Conservation (phyloP, 768 basidiomycete species). For the Termitomyces sp. region DNA sequence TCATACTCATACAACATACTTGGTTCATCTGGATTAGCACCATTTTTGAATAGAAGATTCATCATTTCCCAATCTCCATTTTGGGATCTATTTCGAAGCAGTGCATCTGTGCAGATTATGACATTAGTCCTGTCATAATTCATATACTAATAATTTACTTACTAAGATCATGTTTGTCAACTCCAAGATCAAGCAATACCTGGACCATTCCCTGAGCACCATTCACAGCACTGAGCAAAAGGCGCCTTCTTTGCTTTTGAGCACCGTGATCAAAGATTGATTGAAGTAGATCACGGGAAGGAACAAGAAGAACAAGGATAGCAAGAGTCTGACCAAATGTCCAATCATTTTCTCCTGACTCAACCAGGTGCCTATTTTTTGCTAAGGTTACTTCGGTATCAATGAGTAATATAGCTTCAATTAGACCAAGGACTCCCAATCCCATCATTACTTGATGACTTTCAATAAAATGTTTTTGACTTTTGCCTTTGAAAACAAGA, state of each 20-base stretch:
- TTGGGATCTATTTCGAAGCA: not conserved
- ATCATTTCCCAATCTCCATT: not conserved
- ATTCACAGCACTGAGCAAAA: not conserved
- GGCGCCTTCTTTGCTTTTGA: not conserved
- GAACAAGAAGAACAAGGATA: conserved; percentile 2
- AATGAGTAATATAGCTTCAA: not conserved
- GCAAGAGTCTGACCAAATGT: conserved; percentile 10
- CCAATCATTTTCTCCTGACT: not conserved
- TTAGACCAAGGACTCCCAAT: not conserved
- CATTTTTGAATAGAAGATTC: not conserved
- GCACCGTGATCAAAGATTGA: not conserved
- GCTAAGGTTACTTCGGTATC: not conserved
- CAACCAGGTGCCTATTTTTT: not conserved
- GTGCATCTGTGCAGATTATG: not conserved
- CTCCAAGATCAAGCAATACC: not conserved
- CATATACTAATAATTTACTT: not conserved
- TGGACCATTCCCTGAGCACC: not conserved
- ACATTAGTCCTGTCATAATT: not conserved
- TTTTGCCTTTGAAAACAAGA: not conserved
- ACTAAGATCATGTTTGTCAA: not conserved
- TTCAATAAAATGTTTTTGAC: not conserved
- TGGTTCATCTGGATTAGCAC: not conserved
- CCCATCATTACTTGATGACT: not conserved
- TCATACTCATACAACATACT: not conserved
- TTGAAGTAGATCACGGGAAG: conserved; percentile 1